Conservation (phyloP, 257 asterid genomes). For the Parsonsia alboflavescens region DNA sequence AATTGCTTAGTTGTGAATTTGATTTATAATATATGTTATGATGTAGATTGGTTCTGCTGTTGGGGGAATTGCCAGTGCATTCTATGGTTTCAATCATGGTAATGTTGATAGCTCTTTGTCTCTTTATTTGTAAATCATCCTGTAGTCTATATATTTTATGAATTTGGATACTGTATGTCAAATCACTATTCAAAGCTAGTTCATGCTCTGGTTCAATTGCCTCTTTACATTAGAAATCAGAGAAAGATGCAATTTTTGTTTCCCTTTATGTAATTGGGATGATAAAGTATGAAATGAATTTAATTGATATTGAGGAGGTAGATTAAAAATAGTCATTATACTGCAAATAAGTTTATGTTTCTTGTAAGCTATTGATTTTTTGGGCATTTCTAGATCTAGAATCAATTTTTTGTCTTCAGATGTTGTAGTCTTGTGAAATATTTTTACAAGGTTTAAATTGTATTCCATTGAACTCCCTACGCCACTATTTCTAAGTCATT, state of each 20-base stretch:
- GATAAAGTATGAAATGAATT: background rate
- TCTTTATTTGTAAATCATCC: background rate
- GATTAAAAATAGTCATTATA: background rate
- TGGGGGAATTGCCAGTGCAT: slow-evolving; percentile 79
- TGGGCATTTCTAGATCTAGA: background rate
- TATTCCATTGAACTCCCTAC: no score
- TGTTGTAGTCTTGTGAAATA: background rate
- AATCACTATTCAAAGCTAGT: background rate
- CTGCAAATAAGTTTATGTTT: background rate
- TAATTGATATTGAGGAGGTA: background rate
- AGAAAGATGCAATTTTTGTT: background rate
- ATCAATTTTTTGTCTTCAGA: background rate
- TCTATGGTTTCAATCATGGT: slow-evolving; percentile 79
- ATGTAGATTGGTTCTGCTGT: slow-evolving; percentile 87
- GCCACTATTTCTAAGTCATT: no score
- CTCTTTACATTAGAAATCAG: background rate
- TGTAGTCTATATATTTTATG: background rate
- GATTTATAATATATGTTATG: background rate
- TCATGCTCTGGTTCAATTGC: background rate
- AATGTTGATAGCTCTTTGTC: slow-evolving; percentile 4
- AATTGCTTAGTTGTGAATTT: background rate
- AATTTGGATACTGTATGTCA: background rate
- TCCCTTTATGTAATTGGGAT: background rate
- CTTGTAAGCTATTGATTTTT: background rate
- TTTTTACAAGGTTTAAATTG: background rate